Evolutionary conservation across 1,284 basidiomycete species (phyloP), one percentile per base, ranked within the genome.

Genomic region (Tilletiopsis washingtonensis): DNA sequence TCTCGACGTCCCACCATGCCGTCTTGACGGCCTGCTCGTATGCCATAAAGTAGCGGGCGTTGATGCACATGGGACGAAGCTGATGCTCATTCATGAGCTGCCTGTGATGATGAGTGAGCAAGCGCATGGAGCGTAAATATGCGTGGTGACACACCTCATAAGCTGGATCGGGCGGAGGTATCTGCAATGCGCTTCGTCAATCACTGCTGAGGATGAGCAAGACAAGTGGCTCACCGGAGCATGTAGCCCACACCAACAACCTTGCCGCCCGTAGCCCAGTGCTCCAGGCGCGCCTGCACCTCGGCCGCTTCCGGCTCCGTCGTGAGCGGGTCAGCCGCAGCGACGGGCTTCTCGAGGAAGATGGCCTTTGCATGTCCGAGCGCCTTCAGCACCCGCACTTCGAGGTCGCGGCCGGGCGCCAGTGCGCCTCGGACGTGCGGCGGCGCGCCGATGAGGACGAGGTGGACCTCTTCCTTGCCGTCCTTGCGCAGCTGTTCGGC

Each of bases 301-400:
- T 56, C 64, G 3, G 58, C 57, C 20, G 50, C 21, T 12, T 45
- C 39, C 23, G 62, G 59, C 14, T 56, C 49, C 3, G 9, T 23
- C 27, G 45, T 45, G 9, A 59, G 59, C 5, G 59, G 54, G 23
- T 61, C 47, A 20, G 45, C 17, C 5, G 68, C 66, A 1, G 59
- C 54, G 20, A 71, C 51, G 5, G 68, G 68, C 55, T 71, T 71
- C 53, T 71, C 68, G 19, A 69, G 56, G 14, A 71, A 53, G 41
- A 54, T 56, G 1, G 38, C 48, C 21, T 47, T 34, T 14, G 56
- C 51, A 20, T 48, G 26, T 6, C 62, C 53, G 5, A 60, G 56
- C 23, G 23, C 19, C 15, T 48, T 19, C 4, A 57, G 42, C 29
- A 59, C 27, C 20, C 48, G 45, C 11, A 57, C 4, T 23, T 62